Evolutionary conservation across 169 alveolate species (phyloP).

Genomic region (Amoebophrya sp.): DNA sequence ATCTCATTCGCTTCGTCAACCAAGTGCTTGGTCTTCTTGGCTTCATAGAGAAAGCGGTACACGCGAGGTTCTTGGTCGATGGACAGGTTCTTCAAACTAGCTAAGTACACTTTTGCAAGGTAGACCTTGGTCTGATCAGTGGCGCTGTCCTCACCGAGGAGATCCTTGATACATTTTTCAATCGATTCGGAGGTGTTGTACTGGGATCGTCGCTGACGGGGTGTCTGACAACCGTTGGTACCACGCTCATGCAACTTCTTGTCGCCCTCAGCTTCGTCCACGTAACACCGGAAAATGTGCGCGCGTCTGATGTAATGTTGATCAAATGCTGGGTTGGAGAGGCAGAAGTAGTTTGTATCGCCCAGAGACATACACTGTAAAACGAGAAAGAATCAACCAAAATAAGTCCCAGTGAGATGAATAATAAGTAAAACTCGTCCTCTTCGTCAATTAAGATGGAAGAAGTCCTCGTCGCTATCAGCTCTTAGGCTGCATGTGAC

Average conservation of each 20-base stretch:
- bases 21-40: slow-evolving; percentile 5
- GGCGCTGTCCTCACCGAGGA: not conserved
- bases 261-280: not conserved
- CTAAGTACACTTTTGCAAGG: not conserved
- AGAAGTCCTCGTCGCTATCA: no score
- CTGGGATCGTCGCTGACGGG: not conserved
- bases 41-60: not conserved
- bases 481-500: no score
- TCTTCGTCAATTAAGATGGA: no score
- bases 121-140: not conserved
- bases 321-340: no score
- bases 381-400: no score
- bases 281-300: slow-evolving; percentile 7
- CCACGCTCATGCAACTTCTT: not conserved
- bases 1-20: not conserved
- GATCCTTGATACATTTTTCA: not conserved
- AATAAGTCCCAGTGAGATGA: no score
- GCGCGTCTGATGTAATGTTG: no score
- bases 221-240: not conserved
- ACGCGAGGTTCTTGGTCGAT: not conserved
- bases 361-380: no score
- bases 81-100: not conserved
- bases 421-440: no score
- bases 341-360: no score
- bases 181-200: not conserved